Percentiles rank a stretch among this genome's conserved stretches.
Conservation (phyloP, 2,329 filamentous ascomycete genomes). For the Penicillium sp. region DNA sequence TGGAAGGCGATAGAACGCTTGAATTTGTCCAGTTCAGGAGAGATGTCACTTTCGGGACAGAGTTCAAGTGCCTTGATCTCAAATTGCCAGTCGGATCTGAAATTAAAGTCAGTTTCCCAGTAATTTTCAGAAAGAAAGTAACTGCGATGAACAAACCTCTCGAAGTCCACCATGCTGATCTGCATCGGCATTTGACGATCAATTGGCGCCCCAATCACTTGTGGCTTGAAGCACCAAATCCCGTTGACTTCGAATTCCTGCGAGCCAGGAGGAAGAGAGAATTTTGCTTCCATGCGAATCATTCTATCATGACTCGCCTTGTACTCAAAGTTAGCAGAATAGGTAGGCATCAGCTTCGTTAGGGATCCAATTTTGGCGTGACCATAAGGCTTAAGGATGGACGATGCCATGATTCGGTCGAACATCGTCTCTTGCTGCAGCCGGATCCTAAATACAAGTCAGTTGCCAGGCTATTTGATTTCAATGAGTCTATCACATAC, state of each 20-base stretch:
- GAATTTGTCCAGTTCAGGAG: constrained; percentile 7
- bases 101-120: background rate
- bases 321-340: constrained; percentile 46
- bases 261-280: constrained; percentile 29
- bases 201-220: constrained; percentile 18
- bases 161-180: constrained; percentile 39
- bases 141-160: constrained; percentile 28
- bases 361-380: constrained; percentile 23
- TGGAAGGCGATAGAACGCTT: background rate
- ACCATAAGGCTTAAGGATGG: constrained; percentile 29
- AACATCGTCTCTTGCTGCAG: constrained; percentile 29
- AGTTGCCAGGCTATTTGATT: constrained; percentile 1
- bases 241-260: constrained; percentile 36
- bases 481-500: constrained; percentile 25
- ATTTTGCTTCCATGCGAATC: constrained; percentile 42
- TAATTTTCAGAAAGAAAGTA: background rate
- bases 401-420: constrained; percentile 29
- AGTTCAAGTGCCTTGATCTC: constrained; percentile 26
- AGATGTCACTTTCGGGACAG: constrained; percentile 23
- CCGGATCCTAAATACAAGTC: constrained; percentile 23
- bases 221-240: constrained; percentile 37
- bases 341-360: constrained; percentile 30
- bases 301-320: constrained; percentile 26
- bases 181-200: constrained; percentile 34
- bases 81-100: constrained; percentile 24